Conservation (phyloP, 2,329 filamentous ascomycete genomes). For the Colletotrichum filicis region DNA sequence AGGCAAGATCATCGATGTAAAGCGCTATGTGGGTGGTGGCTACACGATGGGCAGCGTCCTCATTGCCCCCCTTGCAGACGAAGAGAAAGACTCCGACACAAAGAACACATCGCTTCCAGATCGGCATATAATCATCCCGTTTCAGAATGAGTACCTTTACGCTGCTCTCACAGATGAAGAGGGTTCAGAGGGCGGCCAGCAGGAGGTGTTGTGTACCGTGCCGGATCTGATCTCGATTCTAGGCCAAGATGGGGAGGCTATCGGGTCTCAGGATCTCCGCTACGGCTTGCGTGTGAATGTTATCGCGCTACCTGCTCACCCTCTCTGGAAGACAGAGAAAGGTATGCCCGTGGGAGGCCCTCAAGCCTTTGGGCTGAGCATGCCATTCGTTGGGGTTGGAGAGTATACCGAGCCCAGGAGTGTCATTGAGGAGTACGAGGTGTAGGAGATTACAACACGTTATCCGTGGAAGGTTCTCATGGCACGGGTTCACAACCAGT, state of each 20-base stretch:
- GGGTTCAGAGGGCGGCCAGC: slow-evolving; percentile 42
- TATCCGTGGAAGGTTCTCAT: too few relatives aligned
- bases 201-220: slow-evolving; percentile 47
- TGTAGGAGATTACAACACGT: neutral
- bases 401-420: slow-evolving; percentile 17
- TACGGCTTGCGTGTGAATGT: slow-evolving; percentile 63
- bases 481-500: neutral
- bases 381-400: slow-evolving; percentile 34
- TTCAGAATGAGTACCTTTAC: slow-evolving; percentile 55
- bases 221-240: slow-evolving; percentile 50
- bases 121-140: slow-evolving; percentile 51
- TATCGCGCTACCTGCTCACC: slow-evolving; percentile 60
- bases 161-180: slow-evolving; percentile 46
- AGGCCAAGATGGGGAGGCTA: slow-evolving; percentile 57
- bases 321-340: slow-evolving; percentile 57
- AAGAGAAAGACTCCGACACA: slow-evolving; percentile 41
- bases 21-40: slow-evolving; percentile 50
- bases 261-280: slow-evolving; percentile 61
- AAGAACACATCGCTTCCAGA: slow-evolving; percentile 31
- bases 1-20: slow-evolving; percentile 53
- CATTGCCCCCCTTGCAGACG: slow-evolving; percentile 43
- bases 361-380: slow-evolving; percentile 46
- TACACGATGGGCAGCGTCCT: slow-evolving; percentile 53
- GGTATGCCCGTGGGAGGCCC: slow-evolving; percentile 48
- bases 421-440: slow-evolving; percentile 9